Conservation (phyloP, 1,139 yeast species). For the Candida albicans region DNA sequence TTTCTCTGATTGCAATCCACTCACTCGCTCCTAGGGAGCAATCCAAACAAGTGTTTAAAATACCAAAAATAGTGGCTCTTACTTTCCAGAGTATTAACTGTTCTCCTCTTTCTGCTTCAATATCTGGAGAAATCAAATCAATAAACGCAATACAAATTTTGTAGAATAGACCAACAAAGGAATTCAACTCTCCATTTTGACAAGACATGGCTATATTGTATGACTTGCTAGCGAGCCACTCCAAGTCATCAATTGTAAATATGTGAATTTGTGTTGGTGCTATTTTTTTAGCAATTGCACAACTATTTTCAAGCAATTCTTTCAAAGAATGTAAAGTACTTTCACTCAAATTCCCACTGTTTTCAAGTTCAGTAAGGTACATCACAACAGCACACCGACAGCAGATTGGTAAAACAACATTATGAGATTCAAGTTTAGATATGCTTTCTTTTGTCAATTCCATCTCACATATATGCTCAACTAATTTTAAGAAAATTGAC, state of each 20-base stretch:
- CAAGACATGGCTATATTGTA: conserved; percentile 16
- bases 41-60: conserved; percentile 5
- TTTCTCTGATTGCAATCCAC: conserved; percentile 12
- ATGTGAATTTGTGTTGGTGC: background rate
- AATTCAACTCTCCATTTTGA: conserved; percentile 4
- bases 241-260: conserved; percentile 15
- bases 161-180: conserved; percentile 8
- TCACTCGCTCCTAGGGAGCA: conserved; percentile 1
- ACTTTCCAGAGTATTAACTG: conserved; percentile 12
- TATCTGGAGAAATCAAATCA: conserved; percentile 7
- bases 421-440: conserved; percentile 6
- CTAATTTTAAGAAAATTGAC: conserved; percentile 8
- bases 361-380: conserved; percentile 9
- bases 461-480: conserved; percentile 2
- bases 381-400: conserved; percentile 12
- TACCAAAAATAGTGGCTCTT: conserved; percentile 10
- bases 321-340: conserved; percentile 1
- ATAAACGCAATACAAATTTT: conserved; percentile 9
- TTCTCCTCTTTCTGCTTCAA: conserved; percentile 4
- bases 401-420: conserved; percentile 12
- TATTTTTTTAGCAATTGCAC: conserved; percentile 8
- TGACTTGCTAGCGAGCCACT: conserved; percentile 22
- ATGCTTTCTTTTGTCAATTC: conserved; percentile 4
- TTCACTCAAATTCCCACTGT: background rate
- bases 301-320: conserved; percentile 10